Percentiles rank a stretch among this genome's conserved stretches.
Conservation (phyloP, 1,139 yeast species). For the Martiniozyma asiatica region DNA sequence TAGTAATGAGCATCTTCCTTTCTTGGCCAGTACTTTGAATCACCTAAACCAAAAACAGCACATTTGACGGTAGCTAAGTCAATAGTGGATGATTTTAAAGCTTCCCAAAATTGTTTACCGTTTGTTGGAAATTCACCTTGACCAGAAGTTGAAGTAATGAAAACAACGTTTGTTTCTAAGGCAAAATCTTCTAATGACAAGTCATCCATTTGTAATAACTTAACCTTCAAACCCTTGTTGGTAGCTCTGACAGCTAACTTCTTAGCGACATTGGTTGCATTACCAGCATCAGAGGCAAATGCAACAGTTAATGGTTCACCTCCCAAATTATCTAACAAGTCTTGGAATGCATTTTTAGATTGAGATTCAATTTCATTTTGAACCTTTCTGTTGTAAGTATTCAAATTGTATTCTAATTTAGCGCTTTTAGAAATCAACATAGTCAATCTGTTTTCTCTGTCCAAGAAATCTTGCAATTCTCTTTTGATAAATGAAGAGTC, state of each 20-base stretch:
- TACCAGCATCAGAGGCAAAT: slow-evolving; percentile 93
- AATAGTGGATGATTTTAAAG: slow-evolving; percentile 58
- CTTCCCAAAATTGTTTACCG: slow-evolving; percentile 88
- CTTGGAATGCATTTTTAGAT: slow-evolving; percentile 69
- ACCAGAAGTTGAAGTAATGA: slow-evolving; percentile 85
- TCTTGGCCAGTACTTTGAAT: slow-evolving; percentile 94
- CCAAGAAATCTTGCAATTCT: slow-evolving; percentile 69
- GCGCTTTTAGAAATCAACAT: slow-evolving; percentile 64
- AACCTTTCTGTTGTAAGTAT: slow-evolving; percentile 47
- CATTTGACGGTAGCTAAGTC: slow-evolving; percentile 62
- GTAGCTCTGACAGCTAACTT: slow-evolving; percentile 74
- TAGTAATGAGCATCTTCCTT: slow-evolving; percentile 89
- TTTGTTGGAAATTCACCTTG: slow-evolving; percentile 97
- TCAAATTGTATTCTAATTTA: slow-evolving; percentile 63
- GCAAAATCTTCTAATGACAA: slow-evolving; percentile 69
- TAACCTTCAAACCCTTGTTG: slow-evolving; percentile 75
- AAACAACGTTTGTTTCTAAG: slow-evolving; percentile 69
- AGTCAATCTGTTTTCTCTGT: slow-evolving; percentile 79
- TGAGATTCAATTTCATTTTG: slow-evolving; percentile 41
- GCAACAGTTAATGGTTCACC: slow-evolving; percentile 91
- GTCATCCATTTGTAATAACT: slow-evolving; percentile 77
- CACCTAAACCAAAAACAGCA: slow-evolving; percentile 87
- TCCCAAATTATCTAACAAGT: slow-evolving; percentile 71
- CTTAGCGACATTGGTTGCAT: slow-evolving; percentile 75
- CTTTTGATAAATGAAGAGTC: slow-evolving; percentile 77